These are phyloP conservation scores for Symbiotaphrina buchneri DNA, from an alignment of 495 filamentous ascomycete species.

Conservation along the genomic window DNA sequence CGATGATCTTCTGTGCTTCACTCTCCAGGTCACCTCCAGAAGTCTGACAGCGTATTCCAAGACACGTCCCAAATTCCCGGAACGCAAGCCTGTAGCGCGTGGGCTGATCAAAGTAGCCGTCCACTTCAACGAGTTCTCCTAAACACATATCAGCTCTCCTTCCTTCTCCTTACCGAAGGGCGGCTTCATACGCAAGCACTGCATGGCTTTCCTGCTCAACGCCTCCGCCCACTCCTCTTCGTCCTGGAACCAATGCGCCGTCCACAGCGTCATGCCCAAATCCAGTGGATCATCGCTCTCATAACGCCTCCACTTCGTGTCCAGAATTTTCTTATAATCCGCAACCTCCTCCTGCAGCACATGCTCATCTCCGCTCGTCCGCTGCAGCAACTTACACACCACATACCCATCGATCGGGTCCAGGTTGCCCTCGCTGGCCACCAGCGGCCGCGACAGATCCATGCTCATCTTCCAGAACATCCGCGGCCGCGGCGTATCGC, in stretches of 20 bases:
- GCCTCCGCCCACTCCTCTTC: conserved; percentile 30
- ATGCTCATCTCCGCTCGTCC: conserved; percentile 16
- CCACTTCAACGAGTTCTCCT: conserved; percentile 22
- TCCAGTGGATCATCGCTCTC: conserved; percentile 32
- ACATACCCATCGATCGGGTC: conserved; percentile 40
- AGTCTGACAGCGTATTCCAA: conserved; percentile 32
- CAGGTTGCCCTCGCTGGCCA: conserved; percentile 32
- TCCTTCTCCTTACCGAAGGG: not conserved
- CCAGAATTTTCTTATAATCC: conserved; percentile 35
- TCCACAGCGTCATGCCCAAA: conserved; percentile 45
- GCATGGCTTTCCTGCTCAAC: conserved; percentile 15
- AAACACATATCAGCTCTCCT: conserved; percentile 14
- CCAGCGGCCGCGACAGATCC: conserved; percentile 25
- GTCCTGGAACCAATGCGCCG: conserved; percentile 29
- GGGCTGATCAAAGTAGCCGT: conserved; percentile 11
- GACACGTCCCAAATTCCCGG: conserved; percentile 35
- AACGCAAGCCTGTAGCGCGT: conserved; percentile 29
- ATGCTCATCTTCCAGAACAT: conserved; percentile 44
- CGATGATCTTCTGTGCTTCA: conserved; percentile 22
- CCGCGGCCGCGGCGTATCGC: conserved; percentile 10
- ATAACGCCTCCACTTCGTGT: conserved; percentile 21
- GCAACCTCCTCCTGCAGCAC: conserved; percentile 26
- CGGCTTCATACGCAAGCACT: not conserved
- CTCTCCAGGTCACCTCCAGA: conserved; percentile 8
- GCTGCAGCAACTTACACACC: conserved; percentile 29